phyloP scores from a whole-genome alignment of 129 eudicot species.

The Gnaphalium uliginosum region DNA sequence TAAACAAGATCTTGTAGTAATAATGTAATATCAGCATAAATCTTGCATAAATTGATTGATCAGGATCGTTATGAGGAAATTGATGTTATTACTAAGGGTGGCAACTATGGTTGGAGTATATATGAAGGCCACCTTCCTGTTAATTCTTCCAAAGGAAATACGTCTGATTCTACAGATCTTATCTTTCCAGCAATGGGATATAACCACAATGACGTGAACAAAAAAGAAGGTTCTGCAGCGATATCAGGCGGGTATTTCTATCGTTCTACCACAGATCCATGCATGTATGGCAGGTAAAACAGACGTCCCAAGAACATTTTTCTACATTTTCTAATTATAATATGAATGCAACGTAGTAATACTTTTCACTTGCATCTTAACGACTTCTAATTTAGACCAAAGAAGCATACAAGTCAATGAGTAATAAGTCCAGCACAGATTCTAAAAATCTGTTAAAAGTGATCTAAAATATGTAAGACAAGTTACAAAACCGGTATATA shows the following conservation, averaged over 20 bases:
- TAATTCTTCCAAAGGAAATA: slow-evolving; percentile 32
- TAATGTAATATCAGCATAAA: slow-evolving; percentile 6
- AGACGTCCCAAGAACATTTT: neutral
- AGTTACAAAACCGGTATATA: neutral
- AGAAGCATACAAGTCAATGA: neutral
- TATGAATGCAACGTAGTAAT: neutral
- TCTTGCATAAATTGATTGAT: slow-evolving; percentile 6
- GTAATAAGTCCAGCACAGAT: no score
- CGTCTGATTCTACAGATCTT: slow-evolving; percentile 38
- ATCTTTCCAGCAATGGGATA: slow-evolving; percentile 80
- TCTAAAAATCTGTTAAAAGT: no score
- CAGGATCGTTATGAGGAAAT: slow-evolving; percentile 90
- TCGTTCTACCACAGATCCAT: slow-evolving; percentile 85
- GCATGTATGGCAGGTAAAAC: slow-evolving; percentile 77
- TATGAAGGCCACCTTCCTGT: slow-evolving; percentile 74
- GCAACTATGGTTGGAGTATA: slow-evolving; percentile 83
- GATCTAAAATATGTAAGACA: neutral
- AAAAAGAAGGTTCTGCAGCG: slow-evolving; percentile 77
- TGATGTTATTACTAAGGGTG: slow-evolving; percentile 80
- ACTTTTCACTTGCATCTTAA: neutral
- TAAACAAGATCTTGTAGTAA: no score
- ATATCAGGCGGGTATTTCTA: slow-evolving; percentile 80
- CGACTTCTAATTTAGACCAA: neutral
- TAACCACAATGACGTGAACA: slow-evolving; percentile 61
- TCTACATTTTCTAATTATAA: neutral